These are phyloP conservation scores for Arabis hirsuta DNA, from an alignment of 345 rosid genomes.

Conservation along the genomic window DNA sequence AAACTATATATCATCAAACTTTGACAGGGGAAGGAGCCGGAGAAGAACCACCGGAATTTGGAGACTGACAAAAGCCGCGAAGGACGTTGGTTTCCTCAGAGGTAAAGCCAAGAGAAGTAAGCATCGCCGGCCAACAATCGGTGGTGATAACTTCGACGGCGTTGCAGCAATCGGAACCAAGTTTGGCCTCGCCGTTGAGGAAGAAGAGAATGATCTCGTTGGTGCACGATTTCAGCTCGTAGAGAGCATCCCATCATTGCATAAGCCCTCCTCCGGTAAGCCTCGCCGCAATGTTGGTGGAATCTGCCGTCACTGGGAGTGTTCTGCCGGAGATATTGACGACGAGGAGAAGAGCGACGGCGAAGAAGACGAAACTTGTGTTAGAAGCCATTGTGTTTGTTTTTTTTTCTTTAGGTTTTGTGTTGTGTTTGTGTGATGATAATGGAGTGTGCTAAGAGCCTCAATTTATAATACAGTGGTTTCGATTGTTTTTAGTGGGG, in stretches of 20 bases:
- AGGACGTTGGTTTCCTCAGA: constrained; percentile 63
- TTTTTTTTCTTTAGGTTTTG: not conserved
- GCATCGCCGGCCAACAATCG: constrained; percentile 85
- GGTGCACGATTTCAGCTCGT: constrained; percentile 66
- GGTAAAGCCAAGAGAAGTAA: constrained; percentile 70
- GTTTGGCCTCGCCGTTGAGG: constrained; percentile 58
- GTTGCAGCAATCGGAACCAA: constrained; percentile 60
- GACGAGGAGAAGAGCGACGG: constrained; percentile 11
- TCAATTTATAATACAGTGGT: constrained; percentile 4
- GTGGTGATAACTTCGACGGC: constrained; percentile 58
- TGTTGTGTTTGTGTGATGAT: constrained; percentile 12
- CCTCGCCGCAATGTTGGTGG: constrained; percentile 38
- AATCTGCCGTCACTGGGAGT: not conserved
- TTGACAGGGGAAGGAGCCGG: constrained; percentile 33
- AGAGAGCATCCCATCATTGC: constrained; percentile 68
- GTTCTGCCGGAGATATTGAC: constrained; percentile 25
- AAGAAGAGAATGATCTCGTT: constrained; percentile 66
- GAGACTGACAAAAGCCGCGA: constrained; percentile 54
- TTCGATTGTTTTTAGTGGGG: constrained; percentile 11
- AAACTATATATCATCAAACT: constrained; percentile 15
- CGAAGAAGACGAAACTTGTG: constrained; percentile 13
- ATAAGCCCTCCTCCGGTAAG: constrained; percentile 48
- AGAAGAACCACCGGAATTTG: constrained; percentile 36
- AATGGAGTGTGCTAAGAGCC: not conserved
- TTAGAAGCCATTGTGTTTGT: constrained; percentile 29